Conservation (phyloP, 2,329 filamentous ascomycete genomes). For the Alternaria longipes region DNA sequence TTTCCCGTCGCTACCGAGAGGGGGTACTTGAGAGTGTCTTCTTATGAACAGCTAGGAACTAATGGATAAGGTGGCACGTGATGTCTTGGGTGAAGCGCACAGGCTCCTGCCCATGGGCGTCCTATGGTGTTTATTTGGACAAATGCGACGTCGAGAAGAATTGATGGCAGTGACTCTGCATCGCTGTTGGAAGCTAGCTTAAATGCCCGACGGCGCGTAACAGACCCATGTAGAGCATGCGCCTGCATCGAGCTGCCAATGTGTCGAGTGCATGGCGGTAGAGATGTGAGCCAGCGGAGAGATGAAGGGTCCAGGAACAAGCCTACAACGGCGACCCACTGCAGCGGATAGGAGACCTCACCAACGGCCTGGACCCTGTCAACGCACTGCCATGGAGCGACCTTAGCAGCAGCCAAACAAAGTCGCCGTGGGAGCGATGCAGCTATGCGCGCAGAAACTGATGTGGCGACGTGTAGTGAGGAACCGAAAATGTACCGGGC, state of each 20-base stretch:
- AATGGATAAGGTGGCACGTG: not conserved
- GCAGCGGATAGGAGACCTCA: constrained; percentile 8
- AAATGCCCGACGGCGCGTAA: not conserved
- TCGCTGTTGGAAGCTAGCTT: no score
- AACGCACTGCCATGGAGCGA: constrained; percentile 9
- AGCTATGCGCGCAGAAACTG: not conserved
- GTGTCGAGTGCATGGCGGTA: constrained; percentile 6
- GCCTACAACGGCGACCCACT: constrained; percentile 11
- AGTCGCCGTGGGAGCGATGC: not conserved
- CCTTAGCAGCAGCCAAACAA: constrained; percentile 5
- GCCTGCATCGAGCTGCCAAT: constrained; percentile 1
- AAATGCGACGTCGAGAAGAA: not conserved
- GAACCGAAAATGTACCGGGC: not conserved
- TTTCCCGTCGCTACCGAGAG: not conserved
- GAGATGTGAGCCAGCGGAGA: not conserved
- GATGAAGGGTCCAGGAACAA: constrained; percentile 19
- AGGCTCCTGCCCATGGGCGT: not conserved
- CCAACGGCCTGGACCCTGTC: constrained; percentile 9
- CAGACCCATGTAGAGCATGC: not conserved
- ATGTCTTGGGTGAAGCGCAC: not conserved
- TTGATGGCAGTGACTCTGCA: not conserved
- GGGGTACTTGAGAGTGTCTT: not conserved
- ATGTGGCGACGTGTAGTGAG: not conserved
- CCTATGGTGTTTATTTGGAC: not conserved
- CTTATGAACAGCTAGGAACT: not conserved